Conservation (phyloP, 495 filamentous ascomycete genomes). For the Pyronema omphalodes region DNA sequence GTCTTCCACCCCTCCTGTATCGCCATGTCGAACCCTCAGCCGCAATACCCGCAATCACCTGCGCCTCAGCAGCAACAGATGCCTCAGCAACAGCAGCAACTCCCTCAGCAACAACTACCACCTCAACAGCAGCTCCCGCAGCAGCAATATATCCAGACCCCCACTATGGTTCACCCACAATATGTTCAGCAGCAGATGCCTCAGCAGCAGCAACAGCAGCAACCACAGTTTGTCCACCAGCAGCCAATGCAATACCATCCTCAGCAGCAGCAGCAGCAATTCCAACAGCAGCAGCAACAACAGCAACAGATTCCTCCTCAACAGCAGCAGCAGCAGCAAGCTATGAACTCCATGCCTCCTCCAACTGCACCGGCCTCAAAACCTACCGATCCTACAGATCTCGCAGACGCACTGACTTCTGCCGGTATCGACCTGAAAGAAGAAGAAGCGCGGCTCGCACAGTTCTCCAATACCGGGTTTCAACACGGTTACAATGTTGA, state of each 20-base stretch:
- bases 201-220: conserved; percentile 12
- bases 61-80: too few relatives aligned
- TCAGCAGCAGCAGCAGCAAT: conserved; percentile 15
- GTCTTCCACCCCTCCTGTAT: too few relatives aligned
- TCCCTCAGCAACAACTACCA: too few relatives aligned
- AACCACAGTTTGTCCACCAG: conserved; percentile 8
- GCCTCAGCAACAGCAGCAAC: too few relatives aligned
- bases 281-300: conserved; percentile 15
- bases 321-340: conserved; percentile 12
- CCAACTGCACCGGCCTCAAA: conserved; percentile 16
- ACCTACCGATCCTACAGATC: conserved; percentile 23
- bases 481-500: background rate
- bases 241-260: conserved; percentile 6
- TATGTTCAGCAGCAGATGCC: conserved; percentile 1
- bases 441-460: conserved; percentile 22
- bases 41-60: too few relatives aligned
- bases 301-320: conserved; percentile 11
- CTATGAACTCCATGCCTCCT: conserved; percentile 19
- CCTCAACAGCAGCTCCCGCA: background rate
- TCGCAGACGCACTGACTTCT: conserved; percentile 24
- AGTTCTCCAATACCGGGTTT: conserved; percentile 7
- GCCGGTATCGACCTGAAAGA: conserved; percentile 24
- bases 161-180: background rate
- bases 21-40: too few relatives aligned
- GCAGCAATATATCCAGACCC: background rate